phyloP scores from a whole-genome alignment of 2,329 filamentous ascomycete genomes.

The Apiospora sp. region DNA sequence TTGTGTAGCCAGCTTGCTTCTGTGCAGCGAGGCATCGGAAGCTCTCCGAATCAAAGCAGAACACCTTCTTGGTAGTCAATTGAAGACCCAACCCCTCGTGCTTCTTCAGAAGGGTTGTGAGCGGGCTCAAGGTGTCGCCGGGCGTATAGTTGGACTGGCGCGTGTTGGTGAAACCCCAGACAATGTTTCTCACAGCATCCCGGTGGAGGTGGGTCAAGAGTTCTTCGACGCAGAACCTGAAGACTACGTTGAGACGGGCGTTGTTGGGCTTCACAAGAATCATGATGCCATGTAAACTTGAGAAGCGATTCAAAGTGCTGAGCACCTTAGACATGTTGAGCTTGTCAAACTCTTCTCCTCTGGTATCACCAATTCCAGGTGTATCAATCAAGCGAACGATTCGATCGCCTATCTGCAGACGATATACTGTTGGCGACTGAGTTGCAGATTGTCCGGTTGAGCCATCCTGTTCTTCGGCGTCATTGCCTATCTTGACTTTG shows the following conservation, averaged over 20 bases:
- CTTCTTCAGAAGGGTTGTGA: constrained; percentile 41
- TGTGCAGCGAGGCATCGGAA: constrained; percentile 51
- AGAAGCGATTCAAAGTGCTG: constrained; percentile 42
- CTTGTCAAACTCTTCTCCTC: constrained; percentile 46
- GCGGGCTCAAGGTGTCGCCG: constrained; percentile 48
- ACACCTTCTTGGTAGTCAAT: constrained; percentile 42
- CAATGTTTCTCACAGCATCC: constrained; percentile 48
- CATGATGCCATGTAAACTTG: constrained; percentile 49
- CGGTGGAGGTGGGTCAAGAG: constrained; percentile 49
- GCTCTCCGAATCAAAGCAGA: constrained; percentile 54
- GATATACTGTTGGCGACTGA: constrained; percentile 45
- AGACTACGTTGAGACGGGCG: constrained; percentile 46
- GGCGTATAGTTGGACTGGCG: constrained; percentile 50
- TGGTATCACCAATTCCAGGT: constrained; percentile 51
- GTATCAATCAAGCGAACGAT: constrained; percentile 51
- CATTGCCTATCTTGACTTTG: constrained; percentile 41
- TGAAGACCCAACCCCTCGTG: constrained; percentile 41
- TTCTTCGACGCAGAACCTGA: constrained; percentile 51
- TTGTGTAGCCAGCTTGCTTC: constrained; percentile 38
- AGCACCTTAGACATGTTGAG: constrained; percentile 51
- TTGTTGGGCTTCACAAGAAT: constrained; percentile 52
- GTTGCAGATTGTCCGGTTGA: constrained; percentile 46
- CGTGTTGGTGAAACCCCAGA: constrained; percentile 54
- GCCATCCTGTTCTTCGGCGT: constrained; percentile 44
- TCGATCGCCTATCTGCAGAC: constrained; percentile 38